phyloP scores from a whole-genome alignment of 2,329 filamentous ascomycete genomes.

The Cladorrhinum sp. region DNA sequence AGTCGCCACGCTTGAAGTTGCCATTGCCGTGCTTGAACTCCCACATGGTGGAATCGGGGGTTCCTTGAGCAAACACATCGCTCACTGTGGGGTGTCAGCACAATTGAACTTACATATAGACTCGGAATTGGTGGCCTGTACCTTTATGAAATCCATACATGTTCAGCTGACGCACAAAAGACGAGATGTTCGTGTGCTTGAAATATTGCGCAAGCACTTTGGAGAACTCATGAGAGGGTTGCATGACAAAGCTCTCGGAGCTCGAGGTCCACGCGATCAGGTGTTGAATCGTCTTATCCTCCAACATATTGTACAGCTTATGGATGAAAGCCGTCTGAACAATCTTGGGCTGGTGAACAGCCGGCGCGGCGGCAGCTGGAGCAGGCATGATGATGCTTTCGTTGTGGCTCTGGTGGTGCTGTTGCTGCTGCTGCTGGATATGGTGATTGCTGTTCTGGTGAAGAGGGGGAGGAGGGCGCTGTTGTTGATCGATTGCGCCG shows the following conservation, averaged over 20 bases:
- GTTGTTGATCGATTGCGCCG: constrained; percentile 24
- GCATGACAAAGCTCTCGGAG: constrained; percentile 98
- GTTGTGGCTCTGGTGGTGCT: constrained; percentile 37
- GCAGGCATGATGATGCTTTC: constrained; percentile 47
- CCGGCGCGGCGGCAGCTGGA: constrained; percentile 61
- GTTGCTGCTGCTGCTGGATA: constrained; percentile 21
- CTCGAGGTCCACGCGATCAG: constrained; percentile 93
- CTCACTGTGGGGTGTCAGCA: constrained; percentile 66
- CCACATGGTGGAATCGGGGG: constrained; percentile 91
- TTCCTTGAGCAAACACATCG: constrained; percentile 95
- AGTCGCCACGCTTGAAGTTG: constrained; percentile 92
- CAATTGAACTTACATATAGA: constrained; percentile 3
- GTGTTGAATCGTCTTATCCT: constrained; percentile 89
- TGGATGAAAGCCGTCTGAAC: constrained; percentile 99
- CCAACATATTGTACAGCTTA: constrained; percentile 91
- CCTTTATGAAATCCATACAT: constrained; percentile 99
- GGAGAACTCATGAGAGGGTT: constrained; percentile 92
- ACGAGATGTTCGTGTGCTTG: constrained; percentile 98
- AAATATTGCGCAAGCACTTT: constrained; percentile 99
- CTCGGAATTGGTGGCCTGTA: constrained; percentile 34
- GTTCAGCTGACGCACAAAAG: constrained; percentile 94
- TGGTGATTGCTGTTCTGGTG: constrained; percentile 28
- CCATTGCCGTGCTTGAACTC: constrained; percentile 98
- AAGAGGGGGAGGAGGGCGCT: constrained; percentile 37
- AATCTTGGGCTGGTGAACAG: constrained; percentile 90